Evolutionary conservation across 139 green algal species (phyloP), one percentile per base, ranked within the genome.

Genomic region (Picochlorum sp.): DNA sequence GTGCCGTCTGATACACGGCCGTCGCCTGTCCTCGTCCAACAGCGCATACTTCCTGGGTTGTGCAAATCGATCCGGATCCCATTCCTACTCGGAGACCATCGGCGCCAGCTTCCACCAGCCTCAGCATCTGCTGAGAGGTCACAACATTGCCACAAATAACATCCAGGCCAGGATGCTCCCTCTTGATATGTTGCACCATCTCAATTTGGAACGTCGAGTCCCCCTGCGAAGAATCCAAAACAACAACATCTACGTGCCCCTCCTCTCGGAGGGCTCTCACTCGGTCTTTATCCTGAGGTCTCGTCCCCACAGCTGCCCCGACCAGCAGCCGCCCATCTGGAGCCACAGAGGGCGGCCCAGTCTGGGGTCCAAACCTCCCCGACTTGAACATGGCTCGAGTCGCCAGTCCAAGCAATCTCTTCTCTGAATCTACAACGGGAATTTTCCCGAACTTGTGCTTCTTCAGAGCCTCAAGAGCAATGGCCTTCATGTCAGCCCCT

Each of bases 61-160:
- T 99, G 86, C 94, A 99, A 73, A 99, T 99, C 72, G 87, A 96
- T 41, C 94, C 94, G 4, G 79, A 91, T 54, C 94, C 94, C 94
- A 99, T 99, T 66, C 94, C 94, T 30, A 97, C 88, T 23, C 91
- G 87, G 60, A 97, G 83, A 3, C 70, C 90, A 69, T 97, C 91
- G 8, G 84, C 91, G 6, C 91, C 91, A 4, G 86, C 91, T 65
- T 95, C 82, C 57, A 80, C 72, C 11, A 84, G 71, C 26, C 63
- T 44, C 44, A 38, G 38, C 4, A 73, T 69, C 60, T 85, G 79
- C 26, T 44, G 20, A 14, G 68, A 60, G 4, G 88, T 95, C 23
- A 97, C 90, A 44, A 98, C 86, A 74, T 97, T 98, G 64, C 92
- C 92, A 61, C 77, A 89, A 61, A 99, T 95, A 41, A 99, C 86